Evolutionary conservation across 2,329 filamentous ascomycete species (phyloP).

Genomic region (Chaetomiaceae sp.): DNA sequence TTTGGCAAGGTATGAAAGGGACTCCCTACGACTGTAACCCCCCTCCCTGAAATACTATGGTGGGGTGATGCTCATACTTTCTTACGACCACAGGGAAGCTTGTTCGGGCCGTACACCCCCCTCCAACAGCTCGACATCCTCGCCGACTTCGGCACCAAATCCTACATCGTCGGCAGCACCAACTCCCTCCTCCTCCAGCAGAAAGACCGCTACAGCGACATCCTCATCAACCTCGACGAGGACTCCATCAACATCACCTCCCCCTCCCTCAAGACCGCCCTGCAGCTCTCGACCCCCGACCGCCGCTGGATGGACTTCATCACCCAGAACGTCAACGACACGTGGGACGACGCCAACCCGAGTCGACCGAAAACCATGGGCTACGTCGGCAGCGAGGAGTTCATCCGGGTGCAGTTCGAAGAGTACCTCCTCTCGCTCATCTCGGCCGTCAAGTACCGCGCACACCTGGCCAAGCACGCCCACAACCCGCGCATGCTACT

Average conservation of each 20-base stretch:
- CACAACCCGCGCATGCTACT: constrained; percentile 58
- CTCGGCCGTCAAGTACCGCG: constrained; percentile 84
- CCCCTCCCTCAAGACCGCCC: constrained; percentile 67
- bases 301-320: constrained; percentile 95
- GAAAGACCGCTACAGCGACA: constrained; percentile 91
- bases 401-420: constrained; percentile 94
- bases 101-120: constrained; percentile 95
- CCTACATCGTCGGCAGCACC: constrained; percentile 94
- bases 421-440: constrained; percentile 90
- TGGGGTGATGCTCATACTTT: background rate
- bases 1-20: constrained; percentile 69
- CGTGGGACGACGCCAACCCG: constrained; percentile 92
- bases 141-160: constrained; percentile 90
- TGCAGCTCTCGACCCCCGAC: constrained; percentile 79
- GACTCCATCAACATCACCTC: constrained; percentile 80
- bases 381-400: constrained; percentile 93
- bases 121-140: constrained; percentile 92
- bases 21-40: background rate
- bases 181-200: constrained; percentile 93
- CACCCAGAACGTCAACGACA: constrained; percentile 88
- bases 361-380: constrained; percentile 88
- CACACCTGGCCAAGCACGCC: constrained; percentile 52
- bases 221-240: constrained; percentile 93
- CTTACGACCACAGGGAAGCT: constrained; percentile 59
- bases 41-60: background rate